Evolutionary conservation across 306 rosid species (phyloP).

Genomic region (Sindora glabra): DNA sequence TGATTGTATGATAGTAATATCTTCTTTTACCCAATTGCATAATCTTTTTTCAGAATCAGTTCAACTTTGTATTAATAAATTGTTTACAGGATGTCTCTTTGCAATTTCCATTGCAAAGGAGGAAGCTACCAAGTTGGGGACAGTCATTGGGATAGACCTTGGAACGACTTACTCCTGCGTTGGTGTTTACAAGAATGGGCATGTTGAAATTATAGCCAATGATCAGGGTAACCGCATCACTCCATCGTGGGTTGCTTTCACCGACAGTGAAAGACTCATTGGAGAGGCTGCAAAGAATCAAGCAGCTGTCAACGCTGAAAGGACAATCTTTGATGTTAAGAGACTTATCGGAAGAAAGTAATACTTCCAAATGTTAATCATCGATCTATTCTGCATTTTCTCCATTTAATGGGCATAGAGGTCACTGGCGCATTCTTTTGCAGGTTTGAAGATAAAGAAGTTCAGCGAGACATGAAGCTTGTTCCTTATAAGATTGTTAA

Average conservation of each 20-base stretch:
- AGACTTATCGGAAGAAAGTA: slow-evolving; percentile 97
- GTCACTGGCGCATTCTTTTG: slow-evolving; percentile 1
- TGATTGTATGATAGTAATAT: too few species aligned
- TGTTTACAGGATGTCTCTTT: slow-evolving; percentile 53
- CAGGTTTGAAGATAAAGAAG: slow-evolving; percentile 93
- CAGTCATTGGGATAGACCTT: slow-evolving; percentile 93
- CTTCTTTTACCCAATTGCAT: neutral
- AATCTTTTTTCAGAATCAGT: neutral
- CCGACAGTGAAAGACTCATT: slow-evolving; percentile 78
- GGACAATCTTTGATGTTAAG: slow-evolving; percentile 96
- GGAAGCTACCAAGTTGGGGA: slow-evolving; percentile 83
- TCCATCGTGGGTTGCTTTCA: slow-evolving; percentile 95
- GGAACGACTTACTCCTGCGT: slow-evolving; percentile 99
- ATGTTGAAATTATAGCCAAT: slow-evolving; percentile 96
- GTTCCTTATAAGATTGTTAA: slow-evolving; percentile 90
- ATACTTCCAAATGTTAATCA: neutral
- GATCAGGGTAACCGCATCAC: slow-evolving; percentile 99
- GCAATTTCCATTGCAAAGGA: slow-evolving; percentile 83
- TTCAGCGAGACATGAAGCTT: slow-evolving; percentile 83
- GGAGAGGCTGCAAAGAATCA: slow-evolving; percentile 99
- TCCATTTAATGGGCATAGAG: neutral
- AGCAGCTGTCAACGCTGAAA: slow-evolving; percentile 90
- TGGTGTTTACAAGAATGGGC: slow-evolving; percentile 93
- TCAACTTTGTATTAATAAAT: neutral
- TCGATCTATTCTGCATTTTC: neutral